Evolutionary conservation across 768 basidiomycete genomes (phyloP).

Genomic region (Tylopilus plumbeoviolaceoides): DNA sequence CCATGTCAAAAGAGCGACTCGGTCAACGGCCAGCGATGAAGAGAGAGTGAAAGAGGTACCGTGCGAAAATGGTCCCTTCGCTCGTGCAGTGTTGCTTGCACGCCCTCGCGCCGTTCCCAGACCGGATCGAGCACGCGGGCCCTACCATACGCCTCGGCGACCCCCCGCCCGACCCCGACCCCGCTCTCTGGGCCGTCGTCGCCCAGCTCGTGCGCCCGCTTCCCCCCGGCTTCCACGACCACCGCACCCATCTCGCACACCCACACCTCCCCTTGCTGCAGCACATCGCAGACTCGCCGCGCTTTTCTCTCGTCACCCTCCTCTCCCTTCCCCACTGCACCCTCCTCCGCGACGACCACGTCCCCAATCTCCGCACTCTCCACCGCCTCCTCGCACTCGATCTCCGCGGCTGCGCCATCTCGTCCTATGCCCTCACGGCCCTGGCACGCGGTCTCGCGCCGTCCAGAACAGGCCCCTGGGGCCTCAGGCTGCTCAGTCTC

Average conservation of each 20-base stretch:
- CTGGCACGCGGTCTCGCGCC: conserved; percentile 45
- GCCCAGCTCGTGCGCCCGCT: conserved; percentile 56
- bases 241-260: conserved; percentile 53
- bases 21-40: conserved; percentile 25
- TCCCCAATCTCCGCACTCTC: conserved; percentile 47
- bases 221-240: conserved; percentile 33
- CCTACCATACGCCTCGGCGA: conserved; percentile 42
- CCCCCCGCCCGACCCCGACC: conserved; percentile 35
- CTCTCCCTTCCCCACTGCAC: conserved; percentile 54
- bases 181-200: conserved; percentile 59
- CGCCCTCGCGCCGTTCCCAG: conserved; percentile 36
- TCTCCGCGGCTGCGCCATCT: conserved; percentile 49
- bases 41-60: neutral
- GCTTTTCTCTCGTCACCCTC: conserved; percentile 64
- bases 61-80: conserved; percentile 38
- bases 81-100: conserved; percentile 51
- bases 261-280: conserved; percentile 54
- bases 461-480: conserved; percentile 45
- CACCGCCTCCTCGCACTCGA: conserved; percentile 62
- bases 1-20: conserved; percentile 27
- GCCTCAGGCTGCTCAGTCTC: conserved; percentile 55
- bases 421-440: conserved; percentile 47
- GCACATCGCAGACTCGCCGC: conserved; percentile 44
- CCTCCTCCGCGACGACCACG: conserved; percentile 56
- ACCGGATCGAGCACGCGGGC: conserved; percentile 21